These are phyloP conservation scores for Microcyclospora tardicrescens DNA, from an alignment of 2,329 filamentous ascomycete genomes.

Conservation along the genomic window DNA sequence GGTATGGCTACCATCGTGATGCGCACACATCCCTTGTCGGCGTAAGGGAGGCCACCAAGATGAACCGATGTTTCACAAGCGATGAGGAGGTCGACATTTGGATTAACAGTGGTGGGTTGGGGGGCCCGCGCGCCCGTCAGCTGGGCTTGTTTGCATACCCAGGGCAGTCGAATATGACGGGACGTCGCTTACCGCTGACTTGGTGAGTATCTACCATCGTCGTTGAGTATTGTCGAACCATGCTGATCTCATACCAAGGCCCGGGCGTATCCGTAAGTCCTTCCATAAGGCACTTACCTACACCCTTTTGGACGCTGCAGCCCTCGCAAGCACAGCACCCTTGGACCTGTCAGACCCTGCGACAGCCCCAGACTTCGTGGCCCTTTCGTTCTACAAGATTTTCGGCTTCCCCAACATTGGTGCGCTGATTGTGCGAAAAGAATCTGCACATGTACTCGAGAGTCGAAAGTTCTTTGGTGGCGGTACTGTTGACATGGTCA, in stretches of 20 bases:
- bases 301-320: conserved; percentile 50
- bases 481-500: conserved; percentile 51
- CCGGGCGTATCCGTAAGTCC: conserved; percentile 21
- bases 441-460: conserved; percentile 42
- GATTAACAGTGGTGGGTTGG: conserved; percentile 27
- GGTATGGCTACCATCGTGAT: conserved; percentile 49
- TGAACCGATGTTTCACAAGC: conserved; percentile 26
- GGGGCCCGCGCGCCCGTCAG: conserved; percentile 20
- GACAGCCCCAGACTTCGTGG: conserved; percentile 47
- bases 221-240: conserved; percentile 2
- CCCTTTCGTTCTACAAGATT: conserved; percentile 52
- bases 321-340: conserved; percentile 48
- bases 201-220: conserved; percentile 13
- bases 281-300: conserved; percentile 27
- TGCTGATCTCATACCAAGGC: conserved; percentile 16
- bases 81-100: conserved; percentile 30
- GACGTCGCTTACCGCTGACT: conserved; percentile 22
- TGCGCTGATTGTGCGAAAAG: conserved; percentile 44
- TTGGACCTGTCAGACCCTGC: conserved; percentile 42
- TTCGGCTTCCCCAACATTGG: conserved; percentile 54
- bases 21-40: conserved; percentile 46
- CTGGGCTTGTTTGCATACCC: conserved; percentile 26
- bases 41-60: conserved; percentile 22
- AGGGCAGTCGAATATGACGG: conserved; percentile 30
- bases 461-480: conserved; percentile 53